Conservation (phyloP, 306 rosid species). For the Cicer arietinum region DNA sequence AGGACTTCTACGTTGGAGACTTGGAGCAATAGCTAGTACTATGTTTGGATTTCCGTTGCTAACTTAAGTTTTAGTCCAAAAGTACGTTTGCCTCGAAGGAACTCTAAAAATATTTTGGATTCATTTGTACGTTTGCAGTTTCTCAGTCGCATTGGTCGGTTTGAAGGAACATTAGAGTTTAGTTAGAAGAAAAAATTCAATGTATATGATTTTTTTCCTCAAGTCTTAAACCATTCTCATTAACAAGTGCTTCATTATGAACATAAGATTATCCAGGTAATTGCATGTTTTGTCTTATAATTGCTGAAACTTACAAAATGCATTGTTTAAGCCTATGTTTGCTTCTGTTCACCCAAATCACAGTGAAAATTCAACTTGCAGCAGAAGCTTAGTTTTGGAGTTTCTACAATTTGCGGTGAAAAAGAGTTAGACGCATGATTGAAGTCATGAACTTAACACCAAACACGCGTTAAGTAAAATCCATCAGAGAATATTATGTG, state of each 20-base stretch:
- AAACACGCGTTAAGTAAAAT: too few species aligned
- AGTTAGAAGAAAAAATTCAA: too few species aligned
- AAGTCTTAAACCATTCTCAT: too few species aligned
- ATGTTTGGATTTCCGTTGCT: not conserved
- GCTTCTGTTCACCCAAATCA: too few species aligned
- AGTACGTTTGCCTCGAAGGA: not conserved
- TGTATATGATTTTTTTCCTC: too few species aligned
- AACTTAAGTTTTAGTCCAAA: slow-evolving; percentile 1
- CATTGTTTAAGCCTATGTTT: too few species aligned
- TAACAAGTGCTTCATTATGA: not conserved
- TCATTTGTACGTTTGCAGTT: not conserved
- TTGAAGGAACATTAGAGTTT: not conserved
- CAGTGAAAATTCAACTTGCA: too few species aligned
- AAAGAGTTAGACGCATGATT: too few species aligned
- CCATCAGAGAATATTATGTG: not conserved
- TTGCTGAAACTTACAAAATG: not conserved
- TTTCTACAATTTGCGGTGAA: too few species aligned
- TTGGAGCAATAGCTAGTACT: slow-evolving; percentile 50
- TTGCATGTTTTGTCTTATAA: not conserved
- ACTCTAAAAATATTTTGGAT: not conserved
- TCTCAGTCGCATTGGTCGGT: not conserved
- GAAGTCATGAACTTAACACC: too few species aligned
- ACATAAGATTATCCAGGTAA: not conserved
- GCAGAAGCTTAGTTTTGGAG: too few species aligned
- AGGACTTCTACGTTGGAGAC: slow-evolving; percentile 82